A percentile compares a stretch with the other conserved stretches of the same genome.
These are phyloP conservation scores for Sextonia rubra DNA, from an alignment of 164 flowering plant genomes.

Conservation along the genomic window DNA sequence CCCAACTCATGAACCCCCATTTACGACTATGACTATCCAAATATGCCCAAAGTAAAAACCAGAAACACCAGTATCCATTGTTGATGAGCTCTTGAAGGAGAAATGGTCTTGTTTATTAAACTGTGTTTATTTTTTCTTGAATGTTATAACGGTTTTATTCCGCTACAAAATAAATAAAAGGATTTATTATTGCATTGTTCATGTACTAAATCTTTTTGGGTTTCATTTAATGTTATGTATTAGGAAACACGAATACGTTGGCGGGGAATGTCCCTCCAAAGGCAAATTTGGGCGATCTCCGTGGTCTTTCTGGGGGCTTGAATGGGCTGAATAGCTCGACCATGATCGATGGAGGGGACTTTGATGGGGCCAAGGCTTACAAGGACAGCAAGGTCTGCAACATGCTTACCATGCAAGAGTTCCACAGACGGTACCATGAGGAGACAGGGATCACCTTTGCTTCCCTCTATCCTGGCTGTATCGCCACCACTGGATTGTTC, in stretches of 20 bases:
- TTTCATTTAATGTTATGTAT: not conserved
- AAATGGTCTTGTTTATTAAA: not conserved
- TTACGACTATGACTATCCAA: no score
- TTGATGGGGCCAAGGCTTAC: constrained; percentile 98
- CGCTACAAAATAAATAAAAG: no score
- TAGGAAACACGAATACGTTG: constrained; percentile 95
- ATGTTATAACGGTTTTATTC: not conserved
- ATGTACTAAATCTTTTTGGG: not conserved
- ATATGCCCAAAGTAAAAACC: no score
- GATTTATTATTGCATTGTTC: not conserved
- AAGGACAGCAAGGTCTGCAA: constrained; percentile 99
- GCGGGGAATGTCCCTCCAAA: constrained; percentile 98
- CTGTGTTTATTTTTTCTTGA: not conserved
- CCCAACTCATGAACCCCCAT: no score
- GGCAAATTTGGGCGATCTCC: constrained; percentile 94
- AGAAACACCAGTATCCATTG: not conserved
- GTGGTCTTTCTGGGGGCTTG: constrained; percentile 90
- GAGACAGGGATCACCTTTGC: constrained; percentile 88
- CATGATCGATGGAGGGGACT: constrained; percentile 89
- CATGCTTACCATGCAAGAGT: constrained; percentile 99
- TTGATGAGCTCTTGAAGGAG: not conserved
- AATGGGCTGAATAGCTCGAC: constrained; percentile 75
- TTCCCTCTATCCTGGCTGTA: constrained; percentile 98
- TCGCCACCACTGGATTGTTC: constrained; percentile 88
- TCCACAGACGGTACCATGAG: constrained; percentile 92